Conservation (phyloP, 768 basidiomycete species). For the Clitopilus passeckerianus region DNA sequence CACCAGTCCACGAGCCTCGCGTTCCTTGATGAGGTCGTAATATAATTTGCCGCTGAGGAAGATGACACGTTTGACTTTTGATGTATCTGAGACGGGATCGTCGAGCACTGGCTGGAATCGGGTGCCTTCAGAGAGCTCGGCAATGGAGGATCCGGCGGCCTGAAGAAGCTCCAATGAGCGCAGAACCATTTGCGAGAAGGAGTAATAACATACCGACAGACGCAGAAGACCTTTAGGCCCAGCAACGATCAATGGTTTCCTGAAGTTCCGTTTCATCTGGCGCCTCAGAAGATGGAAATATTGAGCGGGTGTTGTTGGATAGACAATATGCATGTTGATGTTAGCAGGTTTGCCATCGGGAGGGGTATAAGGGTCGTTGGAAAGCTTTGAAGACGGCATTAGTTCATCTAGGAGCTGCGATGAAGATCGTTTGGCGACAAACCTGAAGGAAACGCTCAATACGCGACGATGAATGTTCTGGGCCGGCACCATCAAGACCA, state of each 20-base stretch:
- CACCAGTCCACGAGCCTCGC: constrained; percentile 42
- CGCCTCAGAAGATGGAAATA: constrained; percentile 92
- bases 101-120: constrained; percentile 65
- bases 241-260: constrained; percentile 82
- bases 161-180: constrained; percentile 19
- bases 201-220: constrained; percentile 50
- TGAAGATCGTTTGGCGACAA: background rate
- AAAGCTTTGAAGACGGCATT: constrained; percentile 44
- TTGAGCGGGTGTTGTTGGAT: constrained; percentile 86
- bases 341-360: constrained; percentile 33
- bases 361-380: constrained; percentile 58
- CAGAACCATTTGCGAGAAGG: background rate
- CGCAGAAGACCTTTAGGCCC: constrained; percentile 82
- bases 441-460: constrained; percentile 92
- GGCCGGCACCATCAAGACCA: constrained; percentile 88
- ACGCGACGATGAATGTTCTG: constrained; percentile 87
- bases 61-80: constrained; percentile 57
- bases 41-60: constrained; percentile 82
- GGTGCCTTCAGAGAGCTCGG: constrained; percentile 55
- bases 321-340: constrained; percentile 82
- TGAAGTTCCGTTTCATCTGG: constrained; percentile 79
- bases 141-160: constrained; percentile 69
- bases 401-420: background rate
- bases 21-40: constrained; percentile 78
- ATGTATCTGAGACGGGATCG: constrained; percentile 36